phyloP scores from a whole-genome alignment of 768 basidiomycete genomes.

The Tylopilus intermedius region DNA sequence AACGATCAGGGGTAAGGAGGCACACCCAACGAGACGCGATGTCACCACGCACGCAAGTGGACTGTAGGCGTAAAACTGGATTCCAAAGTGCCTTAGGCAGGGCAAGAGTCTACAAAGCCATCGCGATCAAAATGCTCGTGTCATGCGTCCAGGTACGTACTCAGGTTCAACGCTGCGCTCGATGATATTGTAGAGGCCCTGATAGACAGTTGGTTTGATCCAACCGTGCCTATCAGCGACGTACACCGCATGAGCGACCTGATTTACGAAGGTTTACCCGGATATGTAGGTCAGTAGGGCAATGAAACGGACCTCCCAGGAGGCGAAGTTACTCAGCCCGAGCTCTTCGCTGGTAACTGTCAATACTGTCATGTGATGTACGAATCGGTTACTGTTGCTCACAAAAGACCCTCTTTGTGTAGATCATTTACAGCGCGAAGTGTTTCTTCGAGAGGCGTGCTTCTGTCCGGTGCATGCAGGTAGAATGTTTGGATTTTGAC shows the following conservation, averaged over 20 bases:
- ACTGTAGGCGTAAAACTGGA: slow-evolving; percentile 35
- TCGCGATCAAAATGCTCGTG: neutral
- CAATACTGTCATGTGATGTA: neutral
- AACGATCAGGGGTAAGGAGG: neutral
- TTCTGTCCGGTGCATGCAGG: slow-evolving; percentile 37
- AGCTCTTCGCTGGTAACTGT: slow-evolving; percentile 8
- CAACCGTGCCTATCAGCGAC: slow-evolving; percentile 43
- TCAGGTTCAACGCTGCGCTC: slow-evolving; percentile 28
- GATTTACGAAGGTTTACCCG: neutral
- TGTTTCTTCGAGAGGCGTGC: slow-evolving; percentile 43
- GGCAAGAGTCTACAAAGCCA: slow-evolving; percentile 32
- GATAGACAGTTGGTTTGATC: slow-evolving; percentile 46
- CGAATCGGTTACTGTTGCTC: slow-evolving; percentile 13
- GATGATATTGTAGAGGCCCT: slow-evolving; percentile 46
- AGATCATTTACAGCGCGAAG: slow-evolving; percentile 44
- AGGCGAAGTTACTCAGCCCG: slow-evolving; percentile 12
- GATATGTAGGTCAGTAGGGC: neutral
- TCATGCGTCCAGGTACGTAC: neutral
- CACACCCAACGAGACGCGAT: neutral
- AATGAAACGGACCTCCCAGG: slow-evolving; percentile 29
- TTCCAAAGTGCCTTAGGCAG: slow-evolving; percentile 37
- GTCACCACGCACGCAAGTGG: slow-evolving; percentile 16
- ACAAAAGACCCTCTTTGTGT: slow-evolving; percentile 48
- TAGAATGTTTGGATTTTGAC: slow-evolving; percentile 6
- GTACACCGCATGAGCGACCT: slow-evolving; percentile 41